A percentile compares a stretch with the other conserved stretches of the same genome.
Conservation (phyloP, 352 stramenopile genomes). For the Phytophthora lateralis region DNA sequence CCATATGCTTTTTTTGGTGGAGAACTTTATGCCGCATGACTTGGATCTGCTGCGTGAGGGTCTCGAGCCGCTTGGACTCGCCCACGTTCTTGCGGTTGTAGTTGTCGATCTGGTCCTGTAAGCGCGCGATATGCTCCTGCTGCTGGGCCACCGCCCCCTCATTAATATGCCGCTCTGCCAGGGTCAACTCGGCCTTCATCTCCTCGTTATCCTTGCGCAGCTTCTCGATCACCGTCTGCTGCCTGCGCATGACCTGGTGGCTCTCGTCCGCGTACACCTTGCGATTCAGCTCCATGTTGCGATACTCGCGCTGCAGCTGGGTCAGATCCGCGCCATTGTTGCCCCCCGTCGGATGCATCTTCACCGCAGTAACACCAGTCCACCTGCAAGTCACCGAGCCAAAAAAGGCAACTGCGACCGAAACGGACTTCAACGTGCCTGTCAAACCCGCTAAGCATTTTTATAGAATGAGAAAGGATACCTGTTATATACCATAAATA, state of each 20-base stretch:
- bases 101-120: slow-evolving; percentile 92
- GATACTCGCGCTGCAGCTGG: slow-evolving; percentile 95
- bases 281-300: slow-evolving; percentile 98
- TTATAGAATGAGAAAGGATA: too few relatives aligned
- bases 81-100: slow-evolving; percentile 85
- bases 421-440: slow-evolving; percentile 24
- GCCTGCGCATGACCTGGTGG: slow-evolving; percentile 93
- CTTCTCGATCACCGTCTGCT: slow-evolving; percentile 93
- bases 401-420: slow-evolving; percentile 19
- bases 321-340: slow-evolving; percentile 74
- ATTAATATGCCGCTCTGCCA: slow-evolving; percentile 89
- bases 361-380: not conserved
- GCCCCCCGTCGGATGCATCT: slow-evolving; percentile 33
- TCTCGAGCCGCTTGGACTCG: slow-evolving; percentile 87
- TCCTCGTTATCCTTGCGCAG: slow-evolving; percentile 86
- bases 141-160: slow-evolving; percentile 83
- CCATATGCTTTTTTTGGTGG: slow-evolving; percentile 95
- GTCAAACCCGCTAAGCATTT: not conserved
- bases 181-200: slow-evolving; percentile 89
- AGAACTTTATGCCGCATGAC: slow-evolving; percentile 88
- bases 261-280: slow-evolving; percentile 94
- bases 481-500: too few relatives aligned
- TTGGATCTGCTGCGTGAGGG: slow-evolving; percentile 89
- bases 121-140: slow-evolving; percentile 74
- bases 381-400: too few relatives aligned